Conservation (phyloP, 371 early-diverging fungal species). For the Mortierella sp. region DNA sequence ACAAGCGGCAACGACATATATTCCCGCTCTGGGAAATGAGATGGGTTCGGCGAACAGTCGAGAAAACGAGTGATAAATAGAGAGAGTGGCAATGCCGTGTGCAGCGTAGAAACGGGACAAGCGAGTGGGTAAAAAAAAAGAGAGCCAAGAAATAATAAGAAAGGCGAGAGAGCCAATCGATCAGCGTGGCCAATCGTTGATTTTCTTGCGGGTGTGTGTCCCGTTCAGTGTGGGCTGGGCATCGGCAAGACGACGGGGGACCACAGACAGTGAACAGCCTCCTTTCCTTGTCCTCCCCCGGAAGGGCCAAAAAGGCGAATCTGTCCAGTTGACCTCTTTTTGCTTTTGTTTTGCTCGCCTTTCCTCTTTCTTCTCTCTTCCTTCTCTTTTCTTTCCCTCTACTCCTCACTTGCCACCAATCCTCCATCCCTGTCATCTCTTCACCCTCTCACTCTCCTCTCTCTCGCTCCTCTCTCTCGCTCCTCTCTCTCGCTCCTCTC, state of each 20-base stretch:
- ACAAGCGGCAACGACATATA: too few relatives aligned
- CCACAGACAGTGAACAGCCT: too few relatives aligned
- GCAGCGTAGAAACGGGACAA: not conserved
- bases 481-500: not conserved
- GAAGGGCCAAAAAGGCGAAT: conserved; percentile 1
- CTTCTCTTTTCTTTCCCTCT: not conserved
- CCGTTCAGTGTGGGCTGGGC: too few relatives aligned
- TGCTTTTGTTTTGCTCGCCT: not conserved
- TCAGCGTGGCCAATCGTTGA: not conserved
- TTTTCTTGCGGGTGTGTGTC: not conserved
- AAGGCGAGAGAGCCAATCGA: not conserved
- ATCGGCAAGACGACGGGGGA: too few relatives aligned
- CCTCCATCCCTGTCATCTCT: not conserved
- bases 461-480: not conserved
- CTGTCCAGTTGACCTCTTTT: not conserved
- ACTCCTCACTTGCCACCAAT: not conserved
- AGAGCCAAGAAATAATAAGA: not conserved
- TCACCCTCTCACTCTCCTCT: not conserved
- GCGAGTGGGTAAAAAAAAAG: not conserved
- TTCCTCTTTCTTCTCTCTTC: not conserved
- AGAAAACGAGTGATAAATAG: not conserved
- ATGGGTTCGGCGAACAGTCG: not conserved
- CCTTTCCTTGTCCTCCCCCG: not conserved
- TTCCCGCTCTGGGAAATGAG: not conserved
- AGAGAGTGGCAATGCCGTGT: not conserved